Percentiles rank a stretch among this genome's conserved stretches.
Conservation (phyloP, 73 alveolate species). For the Blepharisma japonicum region DNA sequence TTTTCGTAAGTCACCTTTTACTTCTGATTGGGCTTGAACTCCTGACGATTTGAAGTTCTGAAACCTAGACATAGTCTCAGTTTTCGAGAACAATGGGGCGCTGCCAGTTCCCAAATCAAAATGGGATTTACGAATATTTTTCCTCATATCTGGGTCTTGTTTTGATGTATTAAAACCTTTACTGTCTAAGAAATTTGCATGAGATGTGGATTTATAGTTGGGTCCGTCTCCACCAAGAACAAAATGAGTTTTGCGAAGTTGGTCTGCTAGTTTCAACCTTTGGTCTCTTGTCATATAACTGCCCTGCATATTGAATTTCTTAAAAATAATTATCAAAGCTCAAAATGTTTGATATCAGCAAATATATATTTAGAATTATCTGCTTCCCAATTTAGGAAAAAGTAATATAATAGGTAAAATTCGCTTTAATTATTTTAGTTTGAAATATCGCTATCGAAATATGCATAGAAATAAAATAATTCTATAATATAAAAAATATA, state of each 20-base stretch:
- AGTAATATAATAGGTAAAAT: no score
- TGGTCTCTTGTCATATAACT: constrained; percentile 14
- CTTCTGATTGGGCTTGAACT: background rate
- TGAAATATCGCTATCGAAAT: no score
- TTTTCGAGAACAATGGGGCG: no score
- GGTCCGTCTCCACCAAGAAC: background rate
- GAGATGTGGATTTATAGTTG: background rate
- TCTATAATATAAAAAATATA: no score
- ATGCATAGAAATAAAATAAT: no score
- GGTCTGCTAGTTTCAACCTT: constrained; percentile 17
- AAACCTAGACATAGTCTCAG: no score
- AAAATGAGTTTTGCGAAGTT: constrained; percentile 14
- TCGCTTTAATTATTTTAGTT: no score
- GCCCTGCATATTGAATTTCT: background rate
- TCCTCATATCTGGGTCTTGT: background rate
- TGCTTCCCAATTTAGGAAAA: no score
- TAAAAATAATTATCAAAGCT: no score
- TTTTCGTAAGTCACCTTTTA: background rate
- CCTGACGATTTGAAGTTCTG: no score
- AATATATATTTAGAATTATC: no score
- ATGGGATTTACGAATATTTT: background rate
- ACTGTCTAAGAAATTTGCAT: background rate
- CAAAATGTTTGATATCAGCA: no score
- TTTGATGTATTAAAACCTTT: background rate
- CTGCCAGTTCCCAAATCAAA: background rate